Evolutionary conservation across 2,329 filamentous ascomycete species (phyloP), one percentile per base, ranked within the genome.

Genomic region (Rutstroemia sp.): DNA sequence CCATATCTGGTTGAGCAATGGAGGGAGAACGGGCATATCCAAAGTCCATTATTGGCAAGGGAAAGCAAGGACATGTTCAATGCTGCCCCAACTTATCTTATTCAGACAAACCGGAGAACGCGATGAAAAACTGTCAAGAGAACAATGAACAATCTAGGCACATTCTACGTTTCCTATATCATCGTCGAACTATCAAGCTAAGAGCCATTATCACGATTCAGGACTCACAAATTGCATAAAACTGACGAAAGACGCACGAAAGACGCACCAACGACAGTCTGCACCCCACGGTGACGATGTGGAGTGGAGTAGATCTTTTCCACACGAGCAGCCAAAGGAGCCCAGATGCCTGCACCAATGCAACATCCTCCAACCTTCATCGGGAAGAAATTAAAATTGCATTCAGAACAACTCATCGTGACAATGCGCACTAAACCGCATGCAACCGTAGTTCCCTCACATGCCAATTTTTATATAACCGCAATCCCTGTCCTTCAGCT

Each of bases 341-440:
- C 30, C 30, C 30, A 34, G 30, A 34, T 41, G 25, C 38, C 52
- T 34, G 30, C 30, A 34, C 9, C 30, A 12, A 3, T 34, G 10
- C 30, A 34, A 34, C 30, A 34, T 42, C 9, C 16, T 21, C 41
- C 17, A 44, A 44, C 41, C 41, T 23, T 23, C 41, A 44, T 44
- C 41, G 41, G 41, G 41, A 44, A 44, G n/a, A 51, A 51, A 57
- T 58, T 61, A 54, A 64, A 63, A 65, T 65, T 65, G 58, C 47
- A 60, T 54, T 57, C 55, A 63, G 64, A 60, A 65, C 64, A 67
- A 62, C 65, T 54, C 65, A 67, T 64, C 62, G 42, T 66, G 62
- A 56, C 53, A 19, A 34, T 34, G 30, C 30, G 8, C 30, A 10
- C 48, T 53, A 10, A 38, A 10, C 9, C 34, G 21, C 8, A n/a